A percentile compares a stretch with the other conserved stretches of the same genome.
phyloP scores from a whole-genome alignment of 768 basidiomycete genomes.

The Multifurca ochricompacta region DNA sequence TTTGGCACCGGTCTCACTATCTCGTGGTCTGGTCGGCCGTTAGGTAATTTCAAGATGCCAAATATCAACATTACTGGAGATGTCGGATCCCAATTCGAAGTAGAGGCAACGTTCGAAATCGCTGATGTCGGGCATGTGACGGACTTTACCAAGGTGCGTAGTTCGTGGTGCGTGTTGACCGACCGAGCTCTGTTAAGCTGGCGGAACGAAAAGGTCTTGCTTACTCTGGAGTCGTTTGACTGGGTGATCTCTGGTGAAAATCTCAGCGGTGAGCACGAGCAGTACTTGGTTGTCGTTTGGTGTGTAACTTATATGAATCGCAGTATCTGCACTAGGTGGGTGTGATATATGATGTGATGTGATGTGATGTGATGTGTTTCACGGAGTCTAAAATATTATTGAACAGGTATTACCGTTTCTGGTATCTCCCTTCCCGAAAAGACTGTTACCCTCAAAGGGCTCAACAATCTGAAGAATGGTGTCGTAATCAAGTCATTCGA shows the following conservation, averaged over 20 bases:
- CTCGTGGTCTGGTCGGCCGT: conserved; percentile 46
- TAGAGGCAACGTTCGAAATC: conserved; percentile 49
- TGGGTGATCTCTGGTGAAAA: conserved; percentile 65
- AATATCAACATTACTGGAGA: conserved; percentile 53
- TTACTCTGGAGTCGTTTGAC: conserved; percentile 57
- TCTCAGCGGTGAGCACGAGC: conserved; percentile 45
- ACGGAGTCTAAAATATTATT: neutral
- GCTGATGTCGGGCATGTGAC: conserved; percentile 49
- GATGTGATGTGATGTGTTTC: neutral
- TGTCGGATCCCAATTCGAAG: conserved; percentile 51
- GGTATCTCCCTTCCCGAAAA: conserved; percentile 50
- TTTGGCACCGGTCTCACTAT: conserved; percentile 58
- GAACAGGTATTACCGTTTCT: conserved; percentile 47
- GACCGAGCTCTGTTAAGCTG: neutral
- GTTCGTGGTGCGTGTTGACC: neutral
- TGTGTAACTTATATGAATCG: neutral
- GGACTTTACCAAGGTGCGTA: conserved; percentile 52
- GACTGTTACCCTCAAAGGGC: conserved; percentile 56
- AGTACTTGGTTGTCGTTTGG: neutral
- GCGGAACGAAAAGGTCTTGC: conserved; percentile 34
- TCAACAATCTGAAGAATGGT: conserved; percentile 57
- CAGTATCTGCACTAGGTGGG: conserved; percentile 52
- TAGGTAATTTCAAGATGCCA: conserved; percentile 55
- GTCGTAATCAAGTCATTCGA: conserved; percentile 62
- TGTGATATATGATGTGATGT: neutral